These are phyloP conservation scores for Ogataea ganodermae DNA, from an alignment of 805 yeast genomes.

Conservation along the genomic window DNA sequence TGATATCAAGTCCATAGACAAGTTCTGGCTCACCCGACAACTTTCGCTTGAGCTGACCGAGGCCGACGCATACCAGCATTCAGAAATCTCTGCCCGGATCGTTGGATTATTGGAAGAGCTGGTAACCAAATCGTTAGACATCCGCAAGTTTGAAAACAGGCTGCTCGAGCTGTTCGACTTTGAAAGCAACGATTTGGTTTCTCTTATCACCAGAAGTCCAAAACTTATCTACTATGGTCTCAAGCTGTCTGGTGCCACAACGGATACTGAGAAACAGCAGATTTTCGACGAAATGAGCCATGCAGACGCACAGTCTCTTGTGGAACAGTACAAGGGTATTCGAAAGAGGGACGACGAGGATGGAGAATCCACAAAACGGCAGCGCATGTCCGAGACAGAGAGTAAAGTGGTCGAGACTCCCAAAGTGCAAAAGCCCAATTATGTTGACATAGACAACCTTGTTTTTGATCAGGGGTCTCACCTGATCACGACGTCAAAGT, in stretches of 20 bases:
- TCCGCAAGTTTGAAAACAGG: conserved; percentile 53
- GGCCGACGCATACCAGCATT: conserved; percentile 40
- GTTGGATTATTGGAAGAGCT: conserved; percentile 41
- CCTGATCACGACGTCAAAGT: conserved; percentile 62
- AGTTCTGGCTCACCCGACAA: conserved; percentile 55
- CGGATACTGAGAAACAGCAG: conserved; percentile 37
- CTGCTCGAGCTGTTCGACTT: conserved; percentile 54
- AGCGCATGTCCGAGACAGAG: conserved; percentile 11
- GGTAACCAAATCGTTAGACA: conserved; percentile 29
- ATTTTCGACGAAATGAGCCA: conserved; percentile 47
- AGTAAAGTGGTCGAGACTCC: conserved; percentile 7
- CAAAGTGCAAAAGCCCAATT: conserved; percentile 39
- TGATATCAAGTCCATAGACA: conserved; percentile 30
- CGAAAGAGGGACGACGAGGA: conserved; percentile 15
- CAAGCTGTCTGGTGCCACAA: conserved; percentile 20
- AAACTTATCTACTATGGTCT: conserved; percentile 33
- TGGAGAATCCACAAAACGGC: conserved; percentile 15
- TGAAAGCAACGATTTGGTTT: conserved; percentile 52
- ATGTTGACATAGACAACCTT: conserved; percentile 64
- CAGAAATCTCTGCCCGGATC: conserved; percentile 42
- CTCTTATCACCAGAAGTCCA: conserved; percentile 48
- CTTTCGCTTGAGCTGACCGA: conserved; percentile 38
- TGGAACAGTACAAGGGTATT: conserved; percentile 43
- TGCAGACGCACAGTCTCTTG: conserved; percentile 42
- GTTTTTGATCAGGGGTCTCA: conserved; percentile 74